Percentiles rank a stretch among this genome's conserved stretches.
Conservation (phyloP, 345 rosid genomes). For the Arabidopsis suecica region DNA sequence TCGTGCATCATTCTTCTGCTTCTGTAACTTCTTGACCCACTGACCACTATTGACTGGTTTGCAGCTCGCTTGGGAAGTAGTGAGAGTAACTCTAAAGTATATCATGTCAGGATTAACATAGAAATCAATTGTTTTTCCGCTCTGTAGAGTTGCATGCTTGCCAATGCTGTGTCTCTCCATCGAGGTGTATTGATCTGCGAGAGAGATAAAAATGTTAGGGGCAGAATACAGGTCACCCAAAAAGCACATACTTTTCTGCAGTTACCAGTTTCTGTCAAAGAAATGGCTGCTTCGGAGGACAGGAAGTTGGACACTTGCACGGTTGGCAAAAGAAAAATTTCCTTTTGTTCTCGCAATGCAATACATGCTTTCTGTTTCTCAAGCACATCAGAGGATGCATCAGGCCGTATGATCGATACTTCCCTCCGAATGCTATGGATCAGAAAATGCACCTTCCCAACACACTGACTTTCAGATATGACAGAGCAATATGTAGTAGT, state of each 20-base stretch:
- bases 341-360: conserved; percentile 82
- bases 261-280: conserved; percentile 76
- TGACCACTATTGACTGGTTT: conserved; percentile 85
- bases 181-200: conserved; percentile 55
- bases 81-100: conserved; percentile 67
- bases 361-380: conserved; percentile 53
- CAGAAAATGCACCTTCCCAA: conserved; percentile 73
- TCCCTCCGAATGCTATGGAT: conserved; percentile 74
- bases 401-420: conserved; percentile 73
- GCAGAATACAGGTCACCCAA: conserved; percentile 18
- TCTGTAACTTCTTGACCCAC: conserved; percentile 80
- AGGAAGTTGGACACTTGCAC: conserved; percentile 76
- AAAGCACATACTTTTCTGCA: conserved; percentile 40
- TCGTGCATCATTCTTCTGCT: conserved; percentile 57
- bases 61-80: conserved; percentile 65
- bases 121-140: conserved; percentile 77
- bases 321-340: conserved; percentile 89
- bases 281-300: conserved; percentile 69
- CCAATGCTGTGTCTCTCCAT: conserved; percentile 55
- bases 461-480: conserved; percentile 53
- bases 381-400: conserved; percentile 50
- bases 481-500: conserved; percentile 72
- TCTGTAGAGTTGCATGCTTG: conserved; percentile 74
- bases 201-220: conserved; percentile 47
- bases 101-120: conserved; percentile 79